A percentile compares a stretch with the other conserved stretches of the same genome.
These are phyloP conservation scores for Rosa chinensis DNA, from an alignment of 306 rosid species.

Conservation along the genomic window DNA sequence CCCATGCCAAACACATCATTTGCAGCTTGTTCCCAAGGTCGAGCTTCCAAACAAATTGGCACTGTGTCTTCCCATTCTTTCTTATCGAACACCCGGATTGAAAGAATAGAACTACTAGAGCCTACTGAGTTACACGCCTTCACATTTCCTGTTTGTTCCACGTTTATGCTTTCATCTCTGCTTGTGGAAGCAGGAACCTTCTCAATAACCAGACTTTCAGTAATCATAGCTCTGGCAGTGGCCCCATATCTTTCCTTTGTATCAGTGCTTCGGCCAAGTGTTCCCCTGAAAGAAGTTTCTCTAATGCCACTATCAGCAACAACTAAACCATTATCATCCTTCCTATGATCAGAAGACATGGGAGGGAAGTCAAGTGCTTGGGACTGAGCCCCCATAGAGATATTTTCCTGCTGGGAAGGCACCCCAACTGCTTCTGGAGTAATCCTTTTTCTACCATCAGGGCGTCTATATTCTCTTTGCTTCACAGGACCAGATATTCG, in stretches of 20 bases:
- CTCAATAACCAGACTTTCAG: slow-evolving; percentile 84
- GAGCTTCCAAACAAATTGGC: slow-evolving; percentile 87
- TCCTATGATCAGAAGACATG: slow-evolving; percentile 50
- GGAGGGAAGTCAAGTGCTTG: slow-evolving; percentile 64
- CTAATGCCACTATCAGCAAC: slow-evolving; percentile 44
- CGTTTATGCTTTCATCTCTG: slow-evolving; percentile 55
- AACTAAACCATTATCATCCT: slow-evolving; percentile 49
- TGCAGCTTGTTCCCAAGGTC: slow-evolving; percentile 72
- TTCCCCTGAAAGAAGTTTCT: slow-evolving; percentile 58
- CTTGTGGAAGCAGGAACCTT: slow-evolving; percentile 61
- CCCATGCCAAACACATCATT: slow-evolving; percentile 77
- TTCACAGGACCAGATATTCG: slow-evolving; percentile 84
- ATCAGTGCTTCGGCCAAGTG: slow-evolving; percentile 49
- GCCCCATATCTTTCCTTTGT: slow-evolving; percentile 67
- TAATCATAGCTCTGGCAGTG: slow-evolving; percentile 84
- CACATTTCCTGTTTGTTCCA: slow-evolving; percentile 62
- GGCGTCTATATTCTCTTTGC: slow-evolving; percentile 96
- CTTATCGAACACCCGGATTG: slow-evolving; percentile 78
- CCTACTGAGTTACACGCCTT: slow-evolving; percentile 54
- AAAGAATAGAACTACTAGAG: slow-evolving; percentile 56
- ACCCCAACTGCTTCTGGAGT: slow-evolving; percentile 97
- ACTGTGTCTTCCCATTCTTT: slow-evolving; percentile 64
- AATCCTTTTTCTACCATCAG: slow-evolving; percentile 96
- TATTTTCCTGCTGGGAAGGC: slow-evolving; percentile 70
- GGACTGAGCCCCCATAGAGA: slow-evolving; percentile 53